Base-by-base conservation (phyloP, 2,329 filamentous ascomycete genomes). In the Bipolaris zeicola region DNA sequence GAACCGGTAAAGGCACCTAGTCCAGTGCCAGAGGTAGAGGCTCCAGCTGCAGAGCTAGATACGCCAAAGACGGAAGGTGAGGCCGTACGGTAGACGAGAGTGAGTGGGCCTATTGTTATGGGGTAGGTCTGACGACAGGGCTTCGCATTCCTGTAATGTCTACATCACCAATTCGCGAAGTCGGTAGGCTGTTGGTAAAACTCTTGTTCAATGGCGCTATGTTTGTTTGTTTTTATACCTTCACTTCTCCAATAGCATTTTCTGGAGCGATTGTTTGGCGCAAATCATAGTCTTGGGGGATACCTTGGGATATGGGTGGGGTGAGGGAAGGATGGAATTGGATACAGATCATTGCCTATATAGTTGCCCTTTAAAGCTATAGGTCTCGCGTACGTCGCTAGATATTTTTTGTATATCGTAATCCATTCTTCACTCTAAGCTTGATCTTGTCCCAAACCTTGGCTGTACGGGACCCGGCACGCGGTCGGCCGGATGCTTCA, bases 261-360 rank as follows among this genome's bases (percentile, higher is more conserved):
- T 62, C 68, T 61, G 71, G 71, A 73, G 71, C 72, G 65, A 63
- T 63, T 66, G 63, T 64, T 64, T 65, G 64, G 64, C 51, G 61
- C 55, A 66, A 60, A 67, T 69, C 61, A 68, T 68, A 66, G 64
- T 60, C 66, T 68, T 67, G 62, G 61, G 58, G 62, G 59, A 68
- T 66, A 66, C 68, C 52, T 62, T 63, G 61, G 63, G 57, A 59
- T 47, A 46, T 50, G 55, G 60, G 51, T 50, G 55, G 60, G 51
- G 54, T 41, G 56, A 53, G 42, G 47, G 47, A 45, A 43, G 37
- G 55, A 46, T 46, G 50, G 39, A 43, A 51, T 62, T 70, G 66
- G 62, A 67, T 68, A 68, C 46, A 54, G 52, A 58, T 53, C 54
- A 60, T 58, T 58, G 47, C 41, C 50, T 57, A 47, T 50, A 59